phyloP scores from a whole-genome alignment of 2,329 filamentous ascomycete species.

The Monosporascus sp. region DNA sequence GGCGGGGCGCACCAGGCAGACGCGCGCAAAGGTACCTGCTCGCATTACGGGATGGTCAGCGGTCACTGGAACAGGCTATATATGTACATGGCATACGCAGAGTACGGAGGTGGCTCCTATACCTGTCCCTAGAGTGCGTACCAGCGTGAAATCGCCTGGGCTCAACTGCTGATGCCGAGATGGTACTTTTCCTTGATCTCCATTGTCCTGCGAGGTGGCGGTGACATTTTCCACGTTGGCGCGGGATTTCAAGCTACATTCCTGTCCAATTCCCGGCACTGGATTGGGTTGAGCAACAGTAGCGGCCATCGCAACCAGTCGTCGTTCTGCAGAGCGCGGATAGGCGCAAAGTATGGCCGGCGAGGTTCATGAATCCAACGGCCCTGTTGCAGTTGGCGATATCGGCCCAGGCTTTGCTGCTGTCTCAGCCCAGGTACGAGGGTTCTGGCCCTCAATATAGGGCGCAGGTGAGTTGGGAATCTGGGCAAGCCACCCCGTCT shows the following conservation, averaged over 20 bases:
- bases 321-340: not conserved
- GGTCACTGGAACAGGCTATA: not conserved
- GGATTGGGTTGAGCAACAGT: slow-evolving; percentile 24
- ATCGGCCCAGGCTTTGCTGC: not conserved
- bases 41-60: slow-evolving; percentile 4
- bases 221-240: slow-evolving; percentile 13
- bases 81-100: not conserved
- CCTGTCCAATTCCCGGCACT: slow-evolving; percentile 15
- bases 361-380: not conserved
- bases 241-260: slow-evolving; percentile 16
- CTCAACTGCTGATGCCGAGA: slow-evolving; percentile 31
- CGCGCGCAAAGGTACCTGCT: slow-evolving; percentile 72
- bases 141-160: slow-evolving; percentile 61
- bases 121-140: slow-evolving; percentile 75
- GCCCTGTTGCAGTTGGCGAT: not conserved
- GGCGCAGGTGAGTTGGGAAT: too few species aligned
- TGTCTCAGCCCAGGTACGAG: not conserved
- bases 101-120: slow-evolving; percentile 10
- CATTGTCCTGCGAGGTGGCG: slow-evolving; percentile 8
- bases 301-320: slow-evolving; percentile 21
- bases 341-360: not conserved
- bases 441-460: too few species aligned
- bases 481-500: too few species aligned
- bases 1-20: slow-evolving; percentile 68
- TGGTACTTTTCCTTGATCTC: slow-evolving; percentile 18